Base-by-base conservation (phyloP, 192 early-diverging fungal genomes). In the Backusella morwellensis region DNA sequence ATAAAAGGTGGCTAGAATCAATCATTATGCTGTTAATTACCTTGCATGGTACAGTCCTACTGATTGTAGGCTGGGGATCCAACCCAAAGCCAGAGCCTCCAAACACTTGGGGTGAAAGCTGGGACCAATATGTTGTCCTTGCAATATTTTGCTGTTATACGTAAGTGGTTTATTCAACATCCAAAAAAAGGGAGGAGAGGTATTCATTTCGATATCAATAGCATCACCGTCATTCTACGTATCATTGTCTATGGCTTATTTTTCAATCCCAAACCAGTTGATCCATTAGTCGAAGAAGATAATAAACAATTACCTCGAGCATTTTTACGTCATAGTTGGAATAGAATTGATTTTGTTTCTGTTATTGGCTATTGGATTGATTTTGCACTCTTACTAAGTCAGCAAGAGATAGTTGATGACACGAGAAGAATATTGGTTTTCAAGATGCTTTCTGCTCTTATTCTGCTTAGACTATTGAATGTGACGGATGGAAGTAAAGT, bases 261-360 rank as follows among this genome's bases (percentile, higher is more conserved):
- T 66, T 42, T 56, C 74, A 71, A 82, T 29, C 63, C 67, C 11
- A 63, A 63, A 4, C 56, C 56, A 50, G 47, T 6, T 63, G 56
- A 63, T 52, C 74, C 56, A 63, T 29, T 29, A 63, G 26, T 29
- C 56, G 26, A 29, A 63, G 23, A n/a, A 29, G 42, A 34, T 35
- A 56, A 80, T 11, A 80, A 70, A 1, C 77, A 75, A 5, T 34
- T 75, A 7, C 82, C 83, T 47, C 81, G 75, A 4, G 82, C 90
- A 1, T 91, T 84, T 52, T 82, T 91, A n/a, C 75, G 90, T 23
- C 90, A 89, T 59, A 86, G 84, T n/a, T 91, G 86, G 84, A 91
- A 91, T 68, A 80, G 90, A 36, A 82, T 91, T 26, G 90, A 91
- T 54, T 81, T 91, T 35, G 17, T 89, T 14, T 84, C 90, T 2